Conservation (phyloP, 225 moss, liverwort and hornwort species). For the Marchantia paleacea region DNA sequence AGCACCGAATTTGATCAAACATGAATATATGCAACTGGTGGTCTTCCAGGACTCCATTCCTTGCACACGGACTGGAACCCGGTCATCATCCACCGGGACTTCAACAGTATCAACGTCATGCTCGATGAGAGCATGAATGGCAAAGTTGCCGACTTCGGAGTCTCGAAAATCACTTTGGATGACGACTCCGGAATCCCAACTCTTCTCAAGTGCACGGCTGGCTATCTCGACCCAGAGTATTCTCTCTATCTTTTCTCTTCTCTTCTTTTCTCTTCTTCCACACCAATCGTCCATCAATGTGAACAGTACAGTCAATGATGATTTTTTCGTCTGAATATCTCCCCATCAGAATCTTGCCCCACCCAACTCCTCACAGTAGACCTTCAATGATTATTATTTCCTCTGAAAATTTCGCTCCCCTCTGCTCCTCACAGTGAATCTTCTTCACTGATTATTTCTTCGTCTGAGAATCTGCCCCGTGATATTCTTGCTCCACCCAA, state of each 20-base stretch:
- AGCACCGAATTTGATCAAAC: conserved; percentile 24
- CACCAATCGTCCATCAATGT: no score
- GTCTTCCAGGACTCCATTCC: conserved; percentile 31
- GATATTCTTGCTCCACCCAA: no score
- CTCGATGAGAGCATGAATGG: conserved; percentile 26
- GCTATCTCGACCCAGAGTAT: conserved; percentile 38
- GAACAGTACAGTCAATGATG: no score
- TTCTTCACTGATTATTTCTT: no score
- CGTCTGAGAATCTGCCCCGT: no score
- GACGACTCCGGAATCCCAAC: conserved; percentile 31
- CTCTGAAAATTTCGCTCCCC: no score
- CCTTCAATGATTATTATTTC: no score
- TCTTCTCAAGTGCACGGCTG: conserved; percentile 30
- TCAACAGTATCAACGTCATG: conserved; percentile 30
- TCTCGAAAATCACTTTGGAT: conserved; percentile 28
- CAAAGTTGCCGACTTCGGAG: conserved; percentile 32
- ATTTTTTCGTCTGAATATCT: no score
- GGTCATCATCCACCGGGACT: conserved; percentile 23
- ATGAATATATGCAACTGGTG: conserved; percentile 29
- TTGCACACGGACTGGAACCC: conserved; percentile 32
- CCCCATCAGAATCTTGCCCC: no score
- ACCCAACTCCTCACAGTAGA: no score
- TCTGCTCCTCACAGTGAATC: no score
- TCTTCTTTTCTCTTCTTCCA: no score
- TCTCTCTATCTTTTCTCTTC: background rate